Conservation (phyloP, 2,329 filamentous ascomycete species). For the Pyrenochaeta sp. region DNA sequence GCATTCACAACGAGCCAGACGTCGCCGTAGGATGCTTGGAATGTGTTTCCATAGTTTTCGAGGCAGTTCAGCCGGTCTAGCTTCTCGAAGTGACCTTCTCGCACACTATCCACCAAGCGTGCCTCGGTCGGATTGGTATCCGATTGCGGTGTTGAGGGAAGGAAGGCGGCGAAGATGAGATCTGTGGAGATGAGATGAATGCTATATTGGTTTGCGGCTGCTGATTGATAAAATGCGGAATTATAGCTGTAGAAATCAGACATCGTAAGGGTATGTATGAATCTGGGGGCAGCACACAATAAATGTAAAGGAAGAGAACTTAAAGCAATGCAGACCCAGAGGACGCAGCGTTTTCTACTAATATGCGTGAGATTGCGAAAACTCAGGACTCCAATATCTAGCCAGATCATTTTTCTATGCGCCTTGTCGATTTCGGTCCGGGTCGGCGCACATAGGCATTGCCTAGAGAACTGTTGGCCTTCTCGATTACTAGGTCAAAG, state of each 20-base stretch:
- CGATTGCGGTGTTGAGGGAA: no score
- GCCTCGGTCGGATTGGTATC: no score
- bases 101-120: no score
- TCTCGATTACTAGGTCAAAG: no score
- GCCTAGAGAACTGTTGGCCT: no score
- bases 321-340: neutral
- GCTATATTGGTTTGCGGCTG: no score
- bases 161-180: neutral
- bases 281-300: neutral
- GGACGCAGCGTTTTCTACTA: no score
- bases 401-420: slow-evolving; percentile 6
- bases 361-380: neutral
- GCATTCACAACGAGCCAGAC: neutral
- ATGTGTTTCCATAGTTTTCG: neutral
- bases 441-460: slow-evolving; percentile 21
- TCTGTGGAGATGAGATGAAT: no score
- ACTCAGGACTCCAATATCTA: neutral
- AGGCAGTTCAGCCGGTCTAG: neutral
- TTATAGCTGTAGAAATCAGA: no score
- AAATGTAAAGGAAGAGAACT: slow-evolving; percentile 5
- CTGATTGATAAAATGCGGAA: no score
- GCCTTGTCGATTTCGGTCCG: slow-evolving; percentile 16
- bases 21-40: neutral
- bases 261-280: no score
- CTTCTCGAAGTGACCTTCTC: neutral